These are phyloP conservation scores for Climacium dendroides DNA, from an alignment of 225 moss, liverwort and hornwort species.

Conservation along the genomic window DNA sequence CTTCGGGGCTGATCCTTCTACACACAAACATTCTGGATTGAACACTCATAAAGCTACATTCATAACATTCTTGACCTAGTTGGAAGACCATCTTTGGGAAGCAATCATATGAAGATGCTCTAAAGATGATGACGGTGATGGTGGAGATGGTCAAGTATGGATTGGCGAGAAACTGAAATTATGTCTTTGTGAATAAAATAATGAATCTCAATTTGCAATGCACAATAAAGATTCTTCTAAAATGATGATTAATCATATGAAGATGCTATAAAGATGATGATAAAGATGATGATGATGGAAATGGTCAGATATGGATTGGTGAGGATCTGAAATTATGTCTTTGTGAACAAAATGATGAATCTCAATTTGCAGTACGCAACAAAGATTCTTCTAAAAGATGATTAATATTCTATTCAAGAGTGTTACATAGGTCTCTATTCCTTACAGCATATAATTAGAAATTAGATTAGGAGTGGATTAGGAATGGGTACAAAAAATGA, in stretches of 20 bases:
- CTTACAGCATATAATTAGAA: no score
- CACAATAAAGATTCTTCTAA: fast-evolving
- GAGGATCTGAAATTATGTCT: fast-evolving
- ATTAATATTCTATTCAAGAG: neutral
- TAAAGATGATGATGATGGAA: no score
- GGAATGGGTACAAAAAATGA: neutral
- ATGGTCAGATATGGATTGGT: neutral
- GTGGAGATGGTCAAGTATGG: neutral
- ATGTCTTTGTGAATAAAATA: neutral
- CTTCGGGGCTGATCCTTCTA: neutral
- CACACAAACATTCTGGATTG: neutral
- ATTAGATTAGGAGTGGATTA: no score
- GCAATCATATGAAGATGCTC: neutral
- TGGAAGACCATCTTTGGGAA: no score
- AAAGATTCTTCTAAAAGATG: neutral
- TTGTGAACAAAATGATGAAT: neutral
- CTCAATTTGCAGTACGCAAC: fast-evolving
- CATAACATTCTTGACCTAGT: neutral
- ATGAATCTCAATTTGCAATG: fast-evolving
- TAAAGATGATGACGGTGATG: neutral
- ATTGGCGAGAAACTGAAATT: fast-evolving
- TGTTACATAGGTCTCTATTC: neutral
- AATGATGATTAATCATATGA: neutral
- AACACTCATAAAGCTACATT: neutral
- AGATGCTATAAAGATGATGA: neutral